These are phyloP conservation scores for Oxytropis ochrocephala DNA, from an alignment of 306 rosid genomes.

Conservation along the genomic window DNA sequence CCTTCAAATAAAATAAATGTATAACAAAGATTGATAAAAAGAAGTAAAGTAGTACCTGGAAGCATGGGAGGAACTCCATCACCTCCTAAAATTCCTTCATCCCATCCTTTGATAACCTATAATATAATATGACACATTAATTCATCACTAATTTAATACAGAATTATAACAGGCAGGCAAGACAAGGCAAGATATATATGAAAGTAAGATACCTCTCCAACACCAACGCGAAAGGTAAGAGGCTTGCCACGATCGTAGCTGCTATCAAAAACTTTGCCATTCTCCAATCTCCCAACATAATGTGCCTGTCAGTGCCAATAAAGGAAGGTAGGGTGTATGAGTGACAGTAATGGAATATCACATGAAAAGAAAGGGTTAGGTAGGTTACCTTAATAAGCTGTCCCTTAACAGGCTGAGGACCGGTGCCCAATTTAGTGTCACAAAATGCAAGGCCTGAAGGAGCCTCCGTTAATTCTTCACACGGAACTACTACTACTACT, in stretches of 20 bases:
- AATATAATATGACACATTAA: too few relatives aligned
- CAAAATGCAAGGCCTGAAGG: conserved; percentile 86
- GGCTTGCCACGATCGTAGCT: conserved; percentile 93
- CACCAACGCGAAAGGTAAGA: conserved; percentile 75
- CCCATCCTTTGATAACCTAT: conserved; percentile 99
- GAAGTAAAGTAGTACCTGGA: conserved; percentile 43
- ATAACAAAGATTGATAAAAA: neutral
- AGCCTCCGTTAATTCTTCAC: conserved; percentile 60
- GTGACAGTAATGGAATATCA: too few relatives aligned
- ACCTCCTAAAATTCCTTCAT: conserved; percentile 83
- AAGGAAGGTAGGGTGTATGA: too few relatives aligned
- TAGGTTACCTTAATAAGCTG: conserved; percentile 70
- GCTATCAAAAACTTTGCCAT: conserved; percentile 87
- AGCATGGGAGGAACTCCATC: conserved; percentile 98
- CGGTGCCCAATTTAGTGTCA: conserved; percentile 65
- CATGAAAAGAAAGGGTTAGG: neutral
- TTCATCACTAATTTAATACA: too few relatives aligned
- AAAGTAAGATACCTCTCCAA: conserved; percentile 99
- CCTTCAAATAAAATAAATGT: neutral
- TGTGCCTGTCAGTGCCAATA: conserved; percentile 55
- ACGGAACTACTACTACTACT: conserved; percentile 25
- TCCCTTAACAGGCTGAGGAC: conserved; percentile 70
- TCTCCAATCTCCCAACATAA: conserved; percentile 84
- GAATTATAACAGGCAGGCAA: too few relatives aligned
- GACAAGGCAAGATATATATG: too few relatives aligned